Base-by-base conservation (phyloP, 2,329 filamentous ascomycete genomes). In the Paramyrothecium roridum region DNA sequence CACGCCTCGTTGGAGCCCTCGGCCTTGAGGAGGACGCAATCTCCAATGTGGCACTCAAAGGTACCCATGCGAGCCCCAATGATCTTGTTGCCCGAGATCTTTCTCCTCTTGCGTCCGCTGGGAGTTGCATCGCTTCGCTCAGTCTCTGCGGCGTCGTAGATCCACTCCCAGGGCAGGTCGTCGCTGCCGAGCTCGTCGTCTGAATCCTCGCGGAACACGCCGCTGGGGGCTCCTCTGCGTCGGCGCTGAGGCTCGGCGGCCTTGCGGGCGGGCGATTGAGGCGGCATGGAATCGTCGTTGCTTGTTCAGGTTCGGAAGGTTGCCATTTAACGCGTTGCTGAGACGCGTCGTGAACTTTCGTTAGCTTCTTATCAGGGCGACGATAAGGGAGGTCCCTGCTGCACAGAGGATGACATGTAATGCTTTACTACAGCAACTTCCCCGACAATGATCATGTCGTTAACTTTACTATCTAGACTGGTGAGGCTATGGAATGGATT, bases 1-100 rank as follows among this genome's bases (percentile, higher is more conserved):
- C 95, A 99, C 12, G 92, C 89, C 65, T 96, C 91, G 61, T 91
- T 91, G 45, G 85, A 83, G 3, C 90, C 91, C 43, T 96, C 91
- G 1, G 93, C 91, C 71, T 96, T 96, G 54, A 99, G 80, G 45
- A 98, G 79, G 37, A 98, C 88, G 20, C 85, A 83, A 67, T 99
- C 92, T 48, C 95, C 95, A 40, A 96, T 70, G 53, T 76, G 81
- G 73, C 92, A 96, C 67, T 88, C 82, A 61, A 97, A 96, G 13
- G 71, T 78, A 22, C 92, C 93, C 81, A 92, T 92, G 23, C 84
- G 85, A 20, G 93, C 95, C 3, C 91, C 95, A 45, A 95, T 71
- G 48, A 97, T 96, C 55, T 75, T 80, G 49, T 73, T 65, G 37
- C 65, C 64, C 6, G 65, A 54, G 3, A 70, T 61, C 50, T 71